Conservation (phyloP, 768 basidiomycete species). For the Rhodosporidiobolus odoratus region DNA sequence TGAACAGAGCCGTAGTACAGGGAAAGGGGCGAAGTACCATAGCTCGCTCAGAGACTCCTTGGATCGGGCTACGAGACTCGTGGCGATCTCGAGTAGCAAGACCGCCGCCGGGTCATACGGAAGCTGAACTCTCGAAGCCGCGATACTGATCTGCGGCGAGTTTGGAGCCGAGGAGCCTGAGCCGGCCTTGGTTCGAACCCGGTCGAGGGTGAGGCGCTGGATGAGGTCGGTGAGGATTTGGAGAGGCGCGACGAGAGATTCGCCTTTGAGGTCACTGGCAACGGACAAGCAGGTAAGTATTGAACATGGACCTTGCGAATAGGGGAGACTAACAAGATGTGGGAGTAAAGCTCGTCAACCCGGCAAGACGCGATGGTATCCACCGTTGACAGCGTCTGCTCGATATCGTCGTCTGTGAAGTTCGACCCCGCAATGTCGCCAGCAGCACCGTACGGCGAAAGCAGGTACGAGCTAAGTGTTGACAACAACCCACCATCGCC, state of each 20-base stretch:
- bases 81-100: slow-evolving; percentile 90
- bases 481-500: slow-evolving; percentile 86
- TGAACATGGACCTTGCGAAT: background rate
- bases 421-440: slow-evolving; percentile 34
- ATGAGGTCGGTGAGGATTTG: slow-evolving; percentile 83
- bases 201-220: slow-evolving; percentile 79
- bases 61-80: slow-evolving; percentile 74
- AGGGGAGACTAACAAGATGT: slow-evolving; percentile 69
- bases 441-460: slow-evolving; percentile 83
- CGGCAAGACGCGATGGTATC: slow-evolving; percentile 92
- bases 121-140: slow-evolving; percentile 49
- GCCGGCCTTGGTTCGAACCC: slow-evolving; percentile 40
- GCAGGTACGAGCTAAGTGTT: slow-evolving; percentile 86
- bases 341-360: slow-evolving; percentile 85
- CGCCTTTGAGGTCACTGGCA: slow-evolving; percentile 72
- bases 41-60: slow-evolving; percentile 75
- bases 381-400: slow-evolving; percentile 88
- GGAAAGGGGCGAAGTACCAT: slow-evolving; percentile 58
- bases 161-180: slow-evolving; percentile 13
- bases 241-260: slow-evolving; percentile 74
- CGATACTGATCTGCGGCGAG: slow-evolving; percentile 29
- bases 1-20: background rate
- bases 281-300: background rate
- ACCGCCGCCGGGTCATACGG: slow-evolving; percentile 94
- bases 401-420: slow-evolving; percentile 73